A percentile compares a stretch with the other conserved stretches of the same genome.
Evolutionary conservation across 495 filamentous ascomycete species (phyloP).

Genomic region (Penicillium canescens): DNA sequence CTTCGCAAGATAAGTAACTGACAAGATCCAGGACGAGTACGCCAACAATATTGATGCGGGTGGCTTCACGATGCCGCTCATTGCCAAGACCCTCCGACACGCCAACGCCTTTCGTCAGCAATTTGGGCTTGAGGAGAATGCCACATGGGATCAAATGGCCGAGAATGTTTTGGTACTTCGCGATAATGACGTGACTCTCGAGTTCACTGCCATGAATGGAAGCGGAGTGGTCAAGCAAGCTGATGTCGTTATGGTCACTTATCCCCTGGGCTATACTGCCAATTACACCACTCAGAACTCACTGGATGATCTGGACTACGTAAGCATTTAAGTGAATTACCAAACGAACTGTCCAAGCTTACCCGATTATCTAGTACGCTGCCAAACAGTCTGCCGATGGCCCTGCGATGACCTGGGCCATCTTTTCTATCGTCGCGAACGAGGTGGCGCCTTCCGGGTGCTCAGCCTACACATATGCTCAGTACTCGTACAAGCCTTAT

Average conservation of each 20-base stretch:
- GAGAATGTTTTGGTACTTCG: conserved; percentile 53
- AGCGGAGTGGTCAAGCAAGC: conserved; percentile 64
- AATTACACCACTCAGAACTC: conserved; percentile 54
- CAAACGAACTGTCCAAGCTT: no score
- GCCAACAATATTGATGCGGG: conserved; percentile 71
- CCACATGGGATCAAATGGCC: conserved; percentile 54
- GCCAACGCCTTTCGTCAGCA: conserved; percentile 58
- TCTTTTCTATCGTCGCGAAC: conserved; percentile 62
- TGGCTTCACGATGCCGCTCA: conserved; percentile 71
- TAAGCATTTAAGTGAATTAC: no score
- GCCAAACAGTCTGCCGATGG: conserved; percentile 62
- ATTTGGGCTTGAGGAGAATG: conserved; percentile 51
- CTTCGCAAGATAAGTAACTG: not conserved
- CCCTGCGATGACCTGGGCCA: conserved; percentile 68
- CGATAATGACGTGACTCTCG: conserved; percentile 65
- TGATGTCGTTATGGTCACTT: conserved; percentile 62
- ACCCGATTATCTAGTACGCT: conserved; percentile 46
- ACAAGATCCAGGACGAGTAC: conserved; percentile 59
- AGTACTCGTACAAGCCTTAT: conserved; percentile 60
- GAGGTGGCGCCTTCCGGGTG: conserved; percentile 60
- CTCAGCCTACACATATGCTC: conserved; percentile 62
- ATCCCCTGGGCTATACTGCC: conserved; percentile 53
- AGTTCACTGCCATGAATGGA: conserved; percentile 69
- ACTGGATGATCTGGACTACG: conserved; percentile 59
- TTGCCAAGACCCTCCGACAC: conserved; percentile 56